A percentile compares a stretch with the other conserved stretches of the same genome.
Evolutionary conservation across 306 rosid genomes (phyloP).

Genomic region (Dalbergia oliveri): DNA sequence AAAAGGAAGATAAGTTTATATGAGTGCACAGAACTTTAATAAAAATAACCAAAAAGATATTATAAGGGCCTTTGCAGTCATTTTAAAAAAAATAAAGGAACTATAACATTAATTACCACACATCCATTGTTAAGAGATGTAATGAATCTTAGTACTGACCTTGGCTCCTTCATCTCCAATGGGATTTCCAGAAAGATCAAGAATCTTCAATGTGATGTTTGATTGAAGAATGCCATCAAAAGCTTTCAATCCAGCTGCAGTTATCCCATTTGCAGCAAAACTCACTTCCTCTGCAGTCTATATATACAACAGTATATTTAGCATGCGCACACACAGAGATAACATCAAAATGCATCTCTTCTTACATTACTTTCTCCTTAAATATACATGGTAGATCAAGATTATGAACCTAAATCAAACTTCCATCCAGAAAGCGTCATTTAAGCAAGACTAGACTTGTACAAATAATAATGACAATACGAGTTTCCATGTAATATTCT

Average conservation of each 20-base stretch:
- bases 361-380: conserved; percentile 24
- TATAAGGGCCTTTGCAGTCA: neutral
- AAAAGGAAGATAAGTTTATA: neutral
- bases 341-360: conserved; percentile 29
- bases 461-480: conserved; percentile 13
- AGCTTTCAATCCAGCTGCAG: conserved; percentile 88
- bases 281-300: conserved; percentile 92
- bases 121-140: conserved; percentile 28
- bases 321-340: conserved; percentile 31
- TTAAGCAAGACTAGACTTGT: conserved; percentile 2
- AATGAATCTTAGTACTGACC: conserved; percentile 59
- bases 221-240: conserved; percentile 97
- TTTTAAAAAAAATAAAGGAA: neutral
- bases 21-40: neutral
- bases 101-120: conserved; percentile 3
- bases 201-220: conserved; percentile 80
- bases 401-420: conserved; percentile 17
- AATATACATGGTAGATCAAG: conserved; percentile 15
- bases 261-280: conserved; percentile 98
- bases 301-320: conserved; percentile 37
- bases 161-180: conserved; percentile 95
- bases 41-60: neutral
- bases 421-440: conserved; percentile 25
- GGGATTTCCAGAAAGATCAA: conserved; percentile 95
- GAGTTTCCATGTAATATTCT: conserved; percentile 30